Evolutionary conservation across 2,329 filamentous ascomycete species (phyloP).

Genomic region (Colletotrichum sp.): DNA sequence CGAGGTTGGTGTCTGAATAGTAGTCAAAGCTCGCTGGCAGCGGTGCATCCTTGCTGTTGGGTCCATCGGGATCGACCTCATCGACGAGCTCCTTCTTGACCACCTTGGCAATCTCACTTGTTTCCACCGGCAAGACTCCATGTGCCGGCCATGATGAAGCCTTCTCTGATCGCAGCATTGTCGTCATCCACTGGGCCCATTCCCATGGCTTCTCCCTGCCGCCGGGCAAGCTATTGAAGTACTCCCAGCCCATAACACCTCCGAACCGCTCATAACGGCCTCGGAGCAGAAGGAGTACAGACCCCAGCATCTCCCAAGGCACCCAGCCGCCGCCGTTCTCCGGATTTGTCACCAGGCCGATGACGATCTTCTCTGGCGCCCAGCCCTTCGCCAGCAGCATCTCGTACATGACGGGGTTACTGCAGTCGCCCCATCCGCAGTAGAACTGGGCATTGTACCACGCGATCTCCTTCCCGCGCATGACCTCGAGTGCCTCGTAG

Average conservation of each 20-base stretch:
- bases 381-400: conserved; percentile 67
- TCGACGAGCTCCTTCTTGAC: conserved; percentile 10
- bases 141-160: neutral
- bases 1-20: conserved; percentile 30
- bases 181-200: conserved; percentile 76
- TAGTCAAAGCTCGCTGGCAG: conserved; percentile 38
- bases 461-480: conserved; percentile 68
- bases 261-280: conserved; percentile 71
- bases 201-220: conserved; percentile 70
- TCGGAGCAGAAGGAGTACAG: conserved; percentile 46
- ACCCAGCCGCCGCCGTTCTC: conserved; percentile 69
- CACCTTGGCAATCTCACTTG: conserved; percentile 2
- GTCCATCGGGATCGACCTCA: conserved; percentile 30
- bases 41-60: conserved; percentile 28
- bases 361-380: conserved; percentile 74
- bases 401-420: conserved; percentile 52
- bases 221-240: conserved; percentile 81
- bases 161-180: conserved; percentile 35
- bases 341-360: conserved; percentile 82
- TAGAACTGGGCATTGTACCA: conserved; percentile 97
- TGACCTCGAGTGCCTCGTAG: conserved; percentile 75
- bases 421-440: conserved; percentile 78
- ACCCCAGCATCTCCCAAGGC: conserved; percentile 48
- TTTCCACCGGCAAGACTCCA: neutral
- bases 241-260: conserved; percentile 95